Evolutionary conservation across 1,284 basidiomycete genomes (phyloP).

Genomic region (Austroboletus olivaceoglutinosus): DNA sequence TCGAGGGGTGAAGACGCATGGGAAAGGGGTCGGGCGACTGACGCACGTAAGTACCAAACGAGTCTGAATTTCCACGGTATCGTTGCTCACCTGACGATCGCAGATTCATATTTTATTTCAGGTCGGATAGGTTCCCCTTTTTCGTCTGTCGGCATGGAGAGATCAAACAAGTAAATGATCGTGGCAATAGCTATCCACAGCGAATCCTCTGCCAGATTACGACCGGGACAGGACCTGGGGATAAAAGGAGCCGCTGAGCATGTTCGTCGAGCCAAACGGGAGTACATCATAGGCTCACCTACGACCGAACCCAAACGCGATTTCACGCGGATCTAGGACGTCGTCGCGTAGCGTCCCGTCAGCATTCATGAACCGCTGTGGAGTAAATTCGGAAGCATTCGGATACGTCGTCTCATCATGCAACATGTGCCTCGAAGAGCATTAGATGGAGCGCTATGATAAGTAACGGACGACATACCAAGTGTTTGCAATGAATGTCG

Average conservation of each 20-base stretch:
- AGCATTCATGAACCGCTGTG: neutral
- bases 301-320: constrained; percentile 8
- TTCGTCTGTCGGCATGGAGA: constrained; percentile 2
- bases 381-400: constrained; percentile 4
- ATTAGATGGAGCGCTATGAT: neutral
- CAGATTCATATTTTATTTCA: neutral
- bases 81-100: constrained; percentile 1
- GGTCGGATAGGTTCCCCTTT: neutral
- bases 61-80: neutral
- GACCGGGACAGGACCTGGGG: constrained; percentile 3
- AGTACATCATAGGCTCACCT: neutral
- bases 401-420: constrained; percentile 2
- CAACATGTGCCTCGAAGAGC: constrained; percentile 4
- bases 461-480: neutral
- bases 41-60: neutral
- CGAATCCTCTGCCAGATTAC: constrained; percentile 3
- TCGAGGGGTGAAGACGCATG: constrained; percentile 3
- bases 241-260: neutral
- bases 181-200: constrained; percentile 3
- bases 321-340: constrained; percentile 4
- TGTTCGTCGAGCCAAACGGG: neutral
- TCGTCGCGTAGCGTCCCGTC: neutral
- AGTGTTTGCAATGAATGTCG: constrained; percentile 1
- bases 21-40: constrained; percentile 1
- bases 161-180: constrained; percentile 2